Percentiles rank a stretch among this genome's conserved stretches.
Conservation (phyloP, 2,329 filamentous ascomycete species). For the Fusarium odoratissimum region DNA sequence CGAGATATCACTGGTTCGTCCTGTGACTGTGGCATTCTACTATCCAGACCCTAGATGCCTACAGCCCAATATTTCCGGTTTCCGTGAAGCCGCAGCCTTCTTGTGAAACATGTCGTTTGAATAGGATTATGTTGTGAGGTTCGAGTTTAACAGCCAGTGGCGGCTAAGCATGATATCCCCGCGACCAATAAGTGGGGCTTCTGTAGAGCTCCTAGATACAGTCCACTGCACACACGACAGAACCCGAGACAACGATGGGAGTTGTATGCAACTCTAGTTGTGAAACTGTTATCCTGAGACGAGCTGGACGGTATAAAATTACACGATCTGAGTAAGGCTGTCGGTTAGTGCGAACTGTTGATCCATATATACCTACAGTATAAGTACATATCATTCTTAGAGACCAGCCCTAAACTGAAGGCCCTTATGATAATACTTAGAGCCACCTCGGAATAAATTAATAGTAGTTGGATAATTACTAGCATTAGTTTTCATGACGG, state of each 20-base stretch:
- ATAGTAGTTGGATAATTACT: too few relatives aligned
- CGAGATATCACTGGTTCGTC: neutral
- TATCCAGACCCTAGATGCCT: neutral
- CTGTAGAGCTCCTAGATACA: neutral
- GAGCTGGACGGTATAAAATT: neutral
- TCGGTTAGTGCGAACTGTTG: neutral
- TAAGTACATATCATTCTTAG: too few relatives aligned
- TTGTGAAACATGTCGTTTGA: conserved; percentile 5
- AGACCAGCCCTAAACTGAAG: too few relatives aligned
- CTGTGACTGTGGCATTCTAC: conserved; percentile 2
- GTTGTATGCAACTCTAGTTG: too few relatives aligned
- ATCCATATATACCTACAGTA: neutral
- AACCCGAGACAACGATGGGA: too few relatives aligned
- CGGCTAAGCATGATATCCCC: neutral
- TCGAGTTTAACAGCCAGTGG: conserved; percentile 8
- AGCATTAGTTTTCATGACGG: too few relatives aligned
- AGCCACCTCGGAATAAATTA: too few relatives aligned
- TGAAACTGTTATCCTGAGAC: neutral
- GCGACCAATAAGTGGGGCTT: conserved; percentile 12
- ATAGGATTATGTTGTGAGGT: neutral
- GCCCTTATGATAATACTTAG: too few relatives aligned
- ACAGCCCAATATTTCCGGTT: too few relatives aligned
- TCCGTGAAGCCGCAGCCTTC: neutral
- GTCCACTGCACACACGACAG: too few relatives aligned
- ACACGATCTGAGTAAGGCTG: neutral